These are phyloP conservation scores for Monilinia fructigena DNA, from an alignment of 2,329 filamentous ascomycete species.

Conservation along the genomic window DNA sequence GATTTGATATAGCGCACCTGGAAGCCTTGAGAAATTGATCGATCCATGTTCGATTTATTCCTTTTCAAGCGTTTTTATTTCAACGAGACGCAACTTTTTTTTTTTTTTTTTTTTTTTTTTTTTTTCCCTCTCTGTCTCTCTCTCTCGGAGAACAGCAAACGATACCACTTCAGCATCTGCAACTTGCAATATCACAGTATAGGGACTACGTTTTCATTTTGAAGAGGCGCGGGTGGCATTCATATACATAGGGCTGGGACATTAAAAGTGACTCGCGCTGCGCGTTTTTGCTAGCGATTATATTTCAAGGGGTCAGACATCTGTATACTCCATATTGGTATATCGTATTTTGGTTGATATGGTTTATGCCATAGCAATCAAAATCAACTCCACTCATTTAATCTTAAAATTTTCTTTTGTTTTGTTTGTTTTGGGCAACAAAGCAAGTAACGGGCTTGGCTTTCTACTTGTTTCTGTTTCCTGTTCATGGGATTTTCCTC, in stretches of 20 bases:
- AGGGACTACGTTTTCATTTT: conserved; percentile 21
- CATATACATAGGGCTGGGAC: conserved; percentile 38
- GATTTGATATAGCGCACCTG: conserved; percentile 26
- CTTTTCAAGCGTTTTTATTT: conserved; percentile 3
- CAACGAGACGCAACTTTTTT: conserved; percentile 6
- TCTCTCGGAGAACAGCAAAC: neutral
- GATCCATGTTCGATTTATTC: conserved; percentile 13
- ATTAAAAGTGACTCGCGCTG: conserved; percentile 41
- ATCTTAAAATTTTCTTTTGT: conserved; percentile 4
- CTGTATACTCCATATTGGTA: neutral
- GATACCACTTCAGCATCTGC: conserved; percentile 15
- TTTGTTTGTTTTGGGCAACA: neutral
- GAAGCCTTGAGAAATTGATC: conserved; percentile 8
- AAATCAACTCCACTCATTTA: conserved; percentile 13
- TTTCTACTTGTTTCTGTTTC: neutral
- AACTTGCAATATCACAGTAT: conserved; percentile 19
- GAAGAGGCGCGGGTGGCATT: conserved; percentile 25
- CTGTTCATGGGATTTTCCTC: neutral
- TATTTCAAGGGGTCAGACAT: neutral
- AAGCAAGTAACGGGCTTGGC: neutral
- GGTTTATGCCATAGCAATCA: neutral
- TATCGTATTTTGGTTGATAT: neutral
- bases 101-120: neutral
- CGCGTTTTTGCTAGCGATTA: conserved; percentile 27
- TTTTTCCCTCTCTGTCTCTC: no score